Evolutionary conservation across 768 basidiomycete genomes (phyloP).

Genomic region (Podaxis rugospora): DNA sequence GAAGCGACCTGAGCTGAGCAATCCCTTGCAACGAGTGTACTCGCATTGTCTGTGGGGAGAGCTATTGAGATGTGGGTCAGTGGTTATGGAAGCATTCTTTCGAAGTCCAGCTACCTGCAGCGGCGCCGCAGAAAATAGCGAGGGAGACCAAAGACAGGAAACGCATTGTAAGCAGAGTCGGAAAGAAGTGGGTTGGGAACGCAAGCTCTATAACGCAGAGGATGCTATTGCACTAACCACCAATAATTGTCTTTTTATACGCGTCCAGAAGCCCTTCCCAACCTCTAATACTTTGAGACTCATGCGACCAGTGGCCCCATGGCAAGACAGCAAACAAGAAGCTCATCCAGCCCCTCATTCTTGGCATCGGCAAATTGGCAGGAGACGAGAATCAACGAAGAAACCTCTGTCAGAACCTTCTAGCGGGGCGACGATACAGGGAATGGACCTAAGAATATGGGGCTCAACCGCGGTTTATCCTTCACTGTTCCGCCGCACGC

Average conservation of each 20-base stretch:
- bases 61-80: neutral
- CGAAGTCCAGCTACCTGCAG: neutral
- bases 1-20: slow-evolving; percentile 8
- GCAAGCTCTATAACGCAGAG: neutral
- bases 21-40: neutral
- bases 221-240: neutral
- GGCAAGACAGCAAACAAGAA: slow-evolving; percentile 1
- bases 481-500: neutral
- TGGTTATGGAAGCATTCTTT: neutral
- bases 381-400: neutral
- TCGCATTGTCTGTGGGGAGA: neutral
- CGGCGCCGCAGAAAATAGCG: neutral
- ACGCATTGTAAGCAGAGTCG: neutral
- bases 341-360: slow-evolving; percentile 3
- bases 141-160: slow-evolving; percentile 1
- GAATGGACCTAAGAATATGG: neutral
- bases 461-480: slow-evolving; percentile 9
- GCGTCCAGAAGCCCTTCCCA: neutral
- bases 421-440: neutral
- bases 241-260: neutral
- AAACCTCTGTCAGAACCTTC: neutral
- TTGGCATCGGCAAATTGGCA: neutral
- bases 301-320: slow-evolving; percentile 4
- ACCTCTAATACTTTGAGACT: neutral
- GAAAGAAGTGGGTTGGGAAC: neutral